Percentiles rank a stretch among this genome's conserved stretches.
These are phyloP conservation scores for Pythium biforme DNA, from an alignment of 352 stramenopile genomes.

Conservation along the genomic window DNA sequence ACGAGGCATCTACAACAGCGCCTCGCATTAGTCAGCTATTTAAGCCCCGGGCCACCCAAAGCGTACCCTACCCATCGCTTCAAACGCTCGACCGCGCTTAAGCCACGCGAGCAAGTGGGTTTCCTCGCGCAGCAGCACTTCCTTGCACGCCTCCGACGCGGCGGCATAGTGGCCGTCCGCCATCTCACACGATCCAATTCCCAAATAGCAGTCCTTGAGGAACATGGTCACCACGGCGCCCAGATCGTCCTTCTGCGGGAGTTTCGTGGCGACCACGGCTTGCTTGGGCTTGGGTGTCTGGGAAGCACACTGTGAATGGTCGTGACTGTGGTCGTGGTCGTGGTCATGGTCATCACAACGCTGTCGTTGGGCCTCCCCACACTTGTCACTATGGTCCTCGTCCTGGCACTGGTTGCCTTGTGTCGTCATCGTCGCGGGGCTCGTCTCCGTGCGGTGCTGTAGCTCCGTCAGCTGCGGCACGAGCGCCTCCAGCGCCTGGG, in stretches of 20 bases:
- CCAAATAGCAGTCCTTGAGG: slow-evolving; percentile 61
- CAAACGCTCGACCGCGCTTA: slow-evolving; percentile 51
- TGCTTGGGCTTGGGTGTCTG: not conserved
- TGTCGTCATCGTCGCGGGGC: not conserved
- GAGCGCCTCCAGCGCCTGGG: slow-evolving; percentile 38
- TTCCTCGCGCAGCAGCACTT: slow-evolving; percentile 60
- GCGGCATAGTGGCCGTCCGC: slow-evolving; percentile 29
- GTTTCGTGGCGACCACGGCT: not conserved
- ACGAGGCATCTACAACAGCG: slow-evolving; percentile 39
- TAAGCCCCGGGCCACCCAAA: no score
- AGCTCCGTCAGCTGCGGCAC: slow-evolving; percentile 36
- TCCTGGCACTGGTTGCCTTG: slow-evolving; percentile 8
- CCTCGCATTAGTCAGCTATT: no score
- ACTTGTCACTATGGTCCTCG: not conserved
- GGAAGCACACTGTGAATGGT: slow-evolving; percentile 1
- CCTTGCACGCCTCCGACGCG: slow-evolving; percentile 64
- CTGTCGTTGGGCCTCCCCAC: no score
- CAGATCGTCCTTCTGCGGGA: slow-evolving; percentile 53
- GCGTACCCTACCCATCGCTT: slow-evolving; percentile 51
- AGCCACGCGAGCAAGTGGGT: slow-evolving; percentile 48
- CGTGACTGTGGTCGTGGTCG: slow-evolving; percentile 17
- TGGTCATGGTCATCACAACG: not conserved
- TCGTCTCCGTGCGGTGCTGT: slow-evolving; percentile 18
- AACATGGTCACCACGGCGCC: slow-evolving; percentile 63
- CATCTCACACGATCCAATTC: slow-evolving; percentile 47